Base-by-base conservation (phyloP, 208 protist species). In the Leishmania guyanensis region DNA sequence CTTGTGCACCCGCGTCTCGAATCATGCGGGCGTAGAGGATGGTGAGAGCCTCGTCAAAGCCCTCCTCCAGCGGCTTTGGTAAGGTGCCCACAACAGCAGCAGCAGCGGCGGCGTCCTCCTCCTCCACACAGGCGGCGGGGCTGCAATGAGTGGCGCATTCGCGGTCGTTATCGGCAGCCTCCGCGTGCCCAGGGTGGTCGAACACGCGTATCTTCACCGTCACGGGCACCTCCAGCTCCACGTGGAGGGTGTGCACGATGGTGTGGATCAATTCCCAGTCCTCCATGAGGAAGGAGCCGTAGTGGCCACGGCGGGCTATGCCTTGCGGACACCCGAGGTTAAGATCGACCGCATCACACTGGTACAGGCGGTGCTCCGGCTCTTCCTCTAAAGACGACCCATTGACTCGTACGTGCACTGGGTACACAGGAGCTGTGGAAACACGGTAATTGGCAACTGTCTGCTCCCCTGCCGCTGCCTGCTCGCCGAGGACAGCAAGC, bases 191-290 rank as follows among this genome's bases (percentile, higher is more conserved):
- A 5, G 86, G 82, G 46, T 46, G 50, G 75, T 94, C 88, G 82
- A 98, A 98, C 2, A 98, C 87, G n/a, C 96, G 89, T 68, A 98
- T 98, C 64, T 99, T 99, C 50, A 83, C 93, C 51, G 96, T 98
- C 36, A 98, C 95, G 14, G 97, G 96, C 64, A 98, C 90, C 78
- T 83, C 79, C 54, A 98, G 89, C 79, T 98, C 91, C n/a, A 95
- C 90, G 29, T 92, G 83, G 22, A 98, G 83, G 9, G 87, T 91
- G 83, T 94, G 90, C 20, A 98, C 87, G n/a, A 98, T 92, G 39
- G 85, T 91, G 86, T 96, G 93, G 26, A 98, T 80, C 33, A 86
- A 36, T 1, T 94, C 88, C 91, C 94, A 97, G 78, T 98, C 88
- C 53, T 98, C 93, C 94, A 97, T 97, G 17, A 99, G 87, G 77